These are phyloP conservation scores for Saccharomycopsis lassenensis DNA, from an alignment of 805 yeast species.

Conservation along the genomic window DNA sequence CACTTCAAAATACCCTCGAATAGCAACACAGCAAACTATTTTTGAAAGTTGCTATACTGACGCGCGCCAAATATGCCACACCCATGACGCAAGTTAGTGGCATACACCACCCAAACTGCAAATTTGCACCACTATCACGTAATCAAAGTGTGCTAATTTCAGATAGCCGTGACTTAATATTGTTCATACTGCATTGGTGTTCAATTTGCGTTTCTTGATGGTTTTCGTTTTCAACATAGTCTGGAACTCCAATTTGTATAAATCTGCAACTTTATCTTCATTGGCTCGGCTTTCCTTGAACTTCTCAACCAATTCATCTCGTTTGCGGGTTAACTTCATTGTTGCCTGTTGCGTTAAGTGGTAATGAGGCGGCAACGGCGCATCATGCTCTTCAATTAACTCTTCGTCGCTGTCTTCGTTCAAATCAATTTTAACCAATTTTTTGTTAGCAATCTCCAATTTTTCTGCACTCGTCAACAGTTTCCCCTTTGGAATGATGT, in stretches of 20 bases:
- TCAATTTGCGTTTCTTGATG: slow-evolving; percentile 10
- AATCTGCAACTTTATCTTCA: no score
- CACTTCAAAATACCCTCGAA: no score
- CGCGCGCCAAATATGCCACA: no score
- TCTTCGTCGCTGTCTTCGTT: slow-evolving; percentile 15
- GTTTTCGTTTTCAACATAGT: slow-evolving; percentile 7
- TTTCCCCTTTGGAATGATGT: slow-evolving; percentile 1
- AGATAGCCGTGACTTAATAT: no score
- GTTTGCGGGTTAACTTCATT: not conserved
- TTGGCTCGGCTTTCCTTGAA: no score
- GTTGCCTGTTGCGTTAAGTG: not conserved
- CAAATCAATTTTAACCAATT: slow-evolving; percentile 10
- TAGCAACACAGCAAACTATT: no score
- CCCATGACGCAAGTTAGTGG: no score
- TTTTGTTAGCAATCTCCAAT: not conserved
- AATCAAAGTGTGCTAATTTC: no score
- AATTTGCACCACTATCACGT: no score
- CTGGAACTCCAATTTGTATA: slow-evolving; percentile 11
- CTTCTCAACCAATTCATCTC: not conserved
- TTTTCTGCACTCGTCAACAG: not conserved
- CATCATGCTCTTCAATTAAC: slow-evolving; percentile 8
- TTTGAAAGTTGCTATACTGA: no score
- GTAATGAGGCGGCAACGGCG: slow-evolving; percentile 6
- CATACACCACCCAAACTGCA: no score
- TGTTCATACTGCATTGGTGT: slow-evolving; percentile 8